Base-by-base conservation (phyloP, 352 stramenopile genomes). In the Globisporangium sylvaticum region DNA sequence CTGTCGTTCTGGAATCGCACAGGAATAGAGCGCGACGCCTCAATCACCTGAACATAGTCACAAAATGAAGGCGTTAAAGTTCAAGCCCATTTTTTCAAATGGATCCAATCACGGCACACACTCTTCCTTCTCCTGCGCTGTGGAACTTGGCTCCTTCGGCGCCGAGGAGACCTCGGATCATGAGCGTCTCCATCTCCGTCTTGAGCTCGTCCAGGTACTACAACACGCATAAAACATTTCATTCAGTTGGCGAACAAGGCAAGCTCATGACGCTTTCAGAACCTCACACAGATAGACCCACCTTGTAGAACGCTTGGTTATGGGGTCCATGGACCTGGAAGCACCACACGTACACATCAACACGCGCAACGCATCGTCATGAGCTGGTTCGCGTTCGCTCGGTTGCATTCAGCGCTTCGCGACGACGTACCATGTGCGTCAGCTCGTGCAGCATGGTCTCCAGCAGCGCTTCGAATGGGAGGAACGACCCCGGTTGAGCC, bases 371-470 rank as follows among this genome's bases (percentile, higher is more conserved):
- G 14, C 5, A 9, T 58, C 18, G 27, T 42, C 6, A 58, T 8
- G 14, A 25, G 18, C 6, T 24, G 5, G 2, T 27, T 39, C 24
- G 7, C 18, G 9, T 39, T 60, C 31, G 25, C 18, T 42, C 20
- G 8, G 10, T 60, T 7, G 9, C 18, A 7, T 14, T 18, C 3
- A 58, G 46, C 46, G n/a, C 46, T 54, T 15, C 2, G 50, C 12
- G 39, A 48, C 18, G 29, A 64, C 69, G 25, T 27, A 81, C 76
- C 80, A 89, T 89, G 69, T 91, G 83, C 8, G 81, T 85, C 52
- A 91, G 80, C 58, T 91, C 83, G 53, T 90, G 83, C 67, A 91
- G 71, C 72, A 90, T 78, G n/a, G 83, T 90, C 70, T 83, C 80
- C 10, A 91, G 70, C 54, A 91, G 63, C 10, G 77, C 78, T 46